Evolutionary conservation across 1,139 yeast species (phyloP).

Genomic region (Yamadazyma sp.): DNA sequence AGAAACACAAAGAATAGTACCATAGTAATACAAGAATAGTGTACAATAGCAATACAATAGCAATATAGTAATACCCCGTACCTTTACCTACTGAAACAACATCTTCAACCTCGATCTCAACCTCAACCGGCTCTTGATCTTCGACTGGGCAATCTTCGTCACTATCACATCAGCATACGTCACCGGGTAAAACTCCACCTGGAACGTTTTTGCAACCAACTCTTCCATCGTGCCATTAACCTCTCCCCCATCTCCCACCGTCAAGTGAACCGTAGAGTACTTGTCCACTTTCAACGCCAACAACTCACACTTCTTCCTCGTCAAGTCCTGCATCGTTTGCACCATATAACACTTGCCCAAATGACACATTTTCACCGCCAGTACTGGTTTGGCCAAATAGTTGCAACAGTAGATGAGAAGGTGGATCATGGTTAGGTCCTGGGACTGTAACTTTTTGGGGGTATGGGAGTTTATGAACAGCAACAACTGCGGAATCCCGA

Average conservation of each 20-base stretch:
- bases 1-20: too few species aligned
- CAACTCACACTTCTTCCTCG: constrained; percentile 1
- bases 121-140: too few species aligned
- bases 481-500: constrained; percentile 5
- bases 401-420: constrained; percentile 20
- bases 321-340: constrained; percentile 9
- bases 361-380: constrained; percentile 19
- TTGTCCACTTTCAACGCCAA: constrained; percentile 8
- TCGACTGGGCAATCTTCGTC: constrained; percentile 6
- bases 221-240: background rate
- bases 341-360: constrained; percentile 20
- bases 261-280: constrained; percentile 16
- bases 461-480: constrained; percentile 4
- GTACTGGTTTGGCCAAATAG: constrained; percentile 9
- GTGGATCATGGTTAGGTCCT: constrained; percentile 19
- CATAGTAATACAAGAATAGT: too few species aligned
- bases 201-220: constrained; percentile 6
- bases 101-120: constrained; percentile 4
- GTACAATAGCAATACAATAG: too few species aligned
- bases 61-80: too few species aligned
- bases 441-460: background rate
- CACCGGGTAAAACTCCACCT: constrained; percentile 9
- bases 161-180: constrained; percentile 16
- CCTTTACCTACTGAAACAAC: constrained; percentile 4
- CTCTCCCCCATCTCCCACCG: background rate